Base-by-base conservation (phyloP, 2,329 filamentous ascomycete species). In the Exophiala spinifera region DNA sequence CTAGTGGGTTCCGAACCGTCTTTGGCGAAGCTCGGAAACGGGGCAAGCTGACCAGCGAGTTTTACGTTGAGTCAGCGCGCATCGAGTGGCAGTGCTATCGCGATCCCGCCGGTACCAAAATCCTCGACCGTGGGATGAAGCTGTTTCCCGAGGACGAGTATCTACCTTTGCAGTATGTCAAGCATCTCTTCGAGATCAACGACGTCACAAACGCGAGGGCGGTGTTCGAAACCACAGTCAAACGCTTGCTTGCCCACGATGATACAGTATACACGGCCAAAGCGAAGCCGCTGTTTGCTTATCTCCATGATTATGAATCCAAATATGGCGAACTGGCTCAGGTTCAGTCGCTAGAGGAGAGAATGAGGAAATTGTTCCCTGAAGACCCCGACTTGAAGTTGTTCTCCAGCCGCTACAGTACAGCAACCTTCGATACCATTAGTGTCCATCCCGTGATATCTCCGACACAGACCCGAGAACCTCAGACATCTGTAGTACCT, bases 61-160 rank as follows among this genome's bases (percentile, higher is more conserved):
- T 96, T 4, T 99, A 99, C 67, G 88, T 96, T 50, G 91, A 91
- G 1, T 90, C 90, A 63, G 94, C 95, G 14, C 79, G 95, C 55
- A 88, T 99, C 66, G 94, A 99, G 70, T 92, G 94, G 68, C 86
- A 95, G 64, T 95, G 95, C 63, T 99, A 99, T 72, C 94, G 95
- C 67, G 94, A 97, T 65, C 83, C 86, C 0, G 89, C 94, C 0
- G 92, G 91, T 1, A 89, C 88, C 40, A 96, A 94, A 74, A 97
- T 99, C 56, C 95, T 97, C 63, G 94, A 99, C 69, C 87, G 92
- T 43, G 94, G 94, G 17, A 85, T 92, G 60, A 94, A 90, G 67
- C 78, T 99, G 11, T 99, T 97, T 67, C 92, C 92, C 0, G 89
- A 95, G 46, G 92, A 97, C 65, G 91, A 96, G 69, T 80, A 85